Evolutionary conservation across 768 basidiomycete species (phyloP), one percentile per base, ranked within the genome.

Genomic region (Tephrocybe sp.): DNA sequence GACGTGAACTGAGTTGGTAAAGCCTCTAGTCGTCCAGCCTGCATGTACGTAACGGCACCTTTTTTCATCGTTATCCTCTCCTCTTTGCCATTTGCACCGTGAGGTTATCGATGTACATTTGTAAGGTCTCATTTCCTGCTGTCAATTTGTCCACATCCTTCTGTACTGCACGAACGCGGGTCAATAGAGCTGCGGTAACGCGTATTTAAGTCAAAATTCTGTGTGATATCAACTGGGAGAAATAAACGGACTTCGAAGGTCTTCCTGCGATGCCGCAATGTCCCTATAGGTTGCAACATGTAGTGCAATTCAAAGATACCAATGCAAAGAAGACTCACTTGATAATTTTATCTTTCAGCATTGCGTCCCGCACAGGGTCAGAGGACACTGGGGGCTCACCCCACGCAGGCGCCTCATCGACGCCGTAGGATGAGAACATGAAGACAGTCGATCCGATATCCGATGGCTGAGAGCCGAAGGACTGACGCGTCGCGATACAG

Each of bases 61-160:
- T n/a, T n/a, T n/a, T 14, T 31, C 32, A 12, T 30, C 23, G 20
- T 19, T 33, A 22, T 78, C 67, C 88, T 65, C 86, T 79, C 54
- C 88, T 74, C 63, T 84, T 89, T 26, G 89, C 86, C 83, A 92
- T 89, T 66, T 93, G 91, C 60, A 89, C 76, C 0, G 91, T 92
- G 60, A 93, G 64, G 59, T 93, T 93, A 63, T 93, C 89, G 62
- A 92, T 91, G 62, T 93, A 93, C 83, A 85, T 87, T 62, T 93
- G 90, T 48, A 93, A 70, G 5, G 85, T 92, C 50, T 84, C 83
- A 56, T 93, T 93, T 44, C 85, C 87, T 4, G 89, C 87, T 1
- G 75, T 69, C 17, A 93, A 73, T 65, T 88, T 91, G 54, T 92
- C 87, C n/a, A 89, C 78, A 56, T 93, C 91, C 51, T 74, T 75